Evolutionary conservation across 495 filamentous ascomycete genomes (phyloP).

Genomic region (Xylaria palmicola): DNA sequence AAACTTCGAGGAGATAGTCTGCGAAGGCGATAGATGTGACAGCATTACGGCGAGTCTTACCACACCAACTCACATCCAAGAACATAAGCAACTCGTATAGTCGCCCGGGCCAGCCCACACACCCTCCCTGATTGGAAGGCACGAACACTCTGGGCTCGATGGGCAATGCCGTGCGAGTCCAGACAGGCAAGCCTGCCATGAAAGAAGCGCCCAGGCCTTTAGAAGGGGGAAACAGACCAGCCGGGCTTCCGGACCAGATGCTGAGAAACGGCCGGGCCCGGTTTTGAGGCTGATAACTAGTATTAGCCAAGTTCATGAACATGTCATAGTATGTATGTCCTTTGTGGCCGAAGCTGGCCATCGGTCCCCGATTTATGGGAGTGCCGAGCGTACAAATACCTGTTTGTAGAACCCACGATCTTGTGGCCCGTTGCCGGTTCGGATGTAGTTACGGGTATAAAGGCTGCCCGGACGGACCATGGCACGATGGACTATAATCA

Average conservation of each 20-base stretch:
- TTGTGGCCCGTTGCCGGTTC: background rate
- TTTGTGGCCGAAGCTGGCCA: background rate
- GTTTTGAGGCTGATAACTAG: slow-evolving; percentile 43
- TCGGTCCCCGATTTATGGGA: slow-evolving; percentile 1
- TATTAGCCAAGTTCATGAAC: slow-evolving; percentile 25
- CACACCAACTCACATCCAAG: slow-evolving; percentile 39
- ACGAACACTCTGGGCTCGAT: slow-evolving; percentile 42
- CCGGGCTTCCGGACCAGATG: slow-evolving; percentile 36
- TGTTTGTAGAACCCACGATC: background rate
- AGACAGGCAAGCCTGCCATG: slow-evolving; percentile 42
- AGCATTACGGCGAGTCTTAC: slow-evolving; percentile 25
- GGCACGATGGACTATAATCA: background rate
- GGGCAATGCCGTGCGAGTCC: slow-evolving; percentile 46
- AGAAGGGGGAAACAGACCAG: slow-evolving; percentile 33
- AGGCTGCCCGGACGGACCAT: background rate
- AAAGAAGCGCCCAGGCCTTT: slow-evolving; percentile 37
- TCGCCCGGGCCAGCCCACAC: slow-evolving; percentile 36
- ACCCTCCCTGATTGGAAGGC: slow-evolving; percentile 47
- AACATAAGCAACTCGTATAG: slow-evolving; percentile 34
- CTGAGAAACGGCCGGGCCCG: slow-evolving; percentile 45
- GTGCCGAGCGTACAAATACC: background rate
- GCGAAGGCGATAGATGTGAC: slow-evolving; percentile 36
- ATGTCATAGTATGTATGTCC: slow-evolving; percentile 1
- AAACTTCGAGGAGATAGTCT: slow-evolving; percentile 26
- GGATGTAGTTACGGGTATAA: background rate